Conservation (phyloP, 805 yeast genomes). For the Monosporozyma unispora region DNA sequence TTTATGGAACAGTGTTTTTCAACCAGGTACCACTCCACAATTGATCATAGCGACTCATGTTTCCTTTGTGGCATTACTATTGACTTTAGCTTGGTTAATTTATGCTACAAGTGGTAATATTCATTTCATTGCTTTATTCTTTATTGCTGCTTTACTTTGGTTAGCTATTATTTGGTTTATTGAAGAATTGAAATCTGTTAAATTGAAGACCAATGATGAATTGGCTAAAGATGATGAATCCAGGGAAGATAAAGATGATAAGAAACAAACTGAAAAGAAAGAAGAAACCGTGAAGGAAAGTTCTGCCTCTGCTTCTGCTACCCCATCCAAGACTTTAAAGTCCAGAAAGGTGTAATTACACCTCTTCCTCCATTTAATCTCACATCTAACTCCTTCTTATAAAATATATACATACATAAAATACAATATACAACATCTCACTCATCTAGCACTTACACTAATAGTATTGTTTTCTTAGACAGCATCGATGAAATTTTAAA, state of each 20-base stretch:
- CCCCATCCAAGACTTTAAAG: constrained; percentile 1
- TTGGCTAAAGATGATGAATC: constrained; percentile 9
- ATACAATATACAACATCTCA: too few species aligned
- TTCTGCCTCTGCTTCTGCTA: constrained; percentile 1
- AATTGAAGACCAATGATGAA: constrained; percentile 26
- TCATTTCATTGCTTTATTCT: constrained; percentile 51
- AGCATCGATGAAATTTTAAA: neutral
- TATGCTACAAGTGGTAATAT: constrained; percentile 51
- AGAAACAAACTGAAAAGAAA: neutral
- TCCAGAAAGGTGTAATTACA: constrained; percentile 7
- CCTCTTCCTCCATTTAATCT: too few species aligned
- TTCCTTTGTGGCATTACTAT: constrained; percentile 58
- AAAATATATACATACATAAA: too few species aligned
- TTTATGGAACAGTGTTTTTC: constrained; percentile 83
- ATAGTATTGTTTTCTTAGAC: neutral
- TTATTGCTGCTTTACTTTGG: constrained; percentile 62
- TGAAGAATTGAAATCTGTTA: constrained; percentile 44
- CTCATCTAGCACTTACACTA: neutral
- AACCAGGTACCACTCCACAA: constrained; percentile 90
- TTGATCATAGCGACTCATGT: constrained; percentile 81
- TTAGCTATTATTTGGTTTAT: constrained; percentile 83
- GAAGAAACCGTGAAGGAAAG: neutral
- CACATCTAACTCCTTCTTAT: neutral
- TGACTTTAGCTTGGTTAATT: constrained; percentile 47
- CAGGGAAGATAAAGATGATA: constrained; percentile 1